Evolutionary conservation across 2,329 filamentous ascomycete species (phyloP), one percentile per base, ranked within the genome.

Genomic region (Ilyonectria destructans): DNA sequence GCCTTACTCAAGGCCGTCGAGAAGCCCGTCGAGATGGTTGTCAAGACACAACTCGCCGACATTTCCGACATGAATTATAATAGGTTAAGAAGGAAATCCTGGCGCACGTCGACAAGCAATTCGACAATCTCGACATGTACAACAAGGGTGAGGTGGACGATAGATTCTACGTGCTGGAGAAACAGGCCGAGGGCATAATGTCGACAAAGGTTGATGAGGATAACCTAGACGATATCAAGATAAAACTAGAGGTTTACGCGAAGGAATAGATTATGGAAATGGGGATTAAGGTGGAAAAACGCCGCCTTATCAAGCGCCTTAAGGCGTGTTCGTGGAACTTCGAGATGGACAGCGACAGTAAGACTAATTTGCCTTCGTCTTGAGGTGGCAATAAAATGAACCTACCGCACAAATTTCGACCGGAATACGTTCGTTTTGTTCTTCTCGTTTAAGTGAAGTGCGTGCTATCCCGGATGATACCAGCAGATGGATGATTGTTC

Each of bases 161-260:
- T 21, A 58, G 33, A 29, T 45, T 58, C 1, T 58, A 46, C 37
- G 55, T 46, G 55, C 33, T 21, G 37, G 40, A 58, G 21, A 46
- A 58, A 31, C 23, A 58, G 21, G 29, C 46, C 33, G 15, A 35
- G 4, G 52, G 37, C n/a, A 19, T 19, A 6, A 55, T 55, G 31
- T n/a, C 33, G 12, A 55, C 52, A 26, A 55, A 56, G 35, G 35
- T 52, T 56, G 52, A 56, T 6, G 52, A 43, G 35, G 52, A 56
- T 13, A 29, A 17, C 52, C 17, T 56, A 35, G 52, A 56, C 35
- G 21, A 23, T n/a, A 6, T 56, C 33, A 56, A 43, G 33, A 13
- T 43, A 2, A 35, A 43, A 56, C 35, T 56, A 1, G 19, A 56
- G 52, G 12, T 15, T 10, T 56, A 43, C 15, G 12, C 40, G 19